Percentiles rank a stretch among this genome's conserved stretches.
phyloP scores from a whole-genome alignment of 129 eudicot species.

The Lonicera japonica region DNA sequence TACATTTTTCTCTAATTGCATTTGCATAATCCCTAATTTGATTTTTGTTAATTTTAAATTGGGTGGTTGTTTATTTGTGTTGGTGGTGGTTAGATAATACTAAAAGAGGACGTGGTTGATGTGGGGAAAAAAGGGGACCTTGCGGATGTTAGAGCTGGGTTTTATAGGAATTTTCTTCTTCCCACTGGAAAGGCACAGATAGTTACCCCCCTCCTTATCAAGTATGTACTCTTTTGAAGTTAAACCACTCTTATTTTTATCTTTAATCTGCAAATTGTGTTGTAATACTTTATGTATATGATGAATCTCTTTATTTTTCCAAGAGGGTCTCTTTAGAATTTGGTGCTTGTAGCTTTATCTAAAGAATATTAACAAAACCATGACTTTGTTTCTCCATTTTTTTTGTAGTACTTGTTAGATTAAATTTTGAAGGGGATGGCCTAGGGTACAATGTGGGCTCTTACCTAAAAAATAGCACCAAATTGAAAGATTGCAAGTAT shows the following conservation, averaged over 20 bases:
- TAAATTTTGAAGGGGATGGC: too few species aligned
- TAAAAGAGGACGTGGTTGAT: conserved; percentile 74
- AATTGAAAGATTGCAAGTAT: not conserved
- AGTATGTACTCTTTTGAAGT: conserved; percentile 25
- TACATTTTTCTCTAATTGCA: not conserved
- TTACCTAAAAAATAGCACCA: not conserved
- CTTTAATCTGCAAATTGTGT: conserved; percentile 2
- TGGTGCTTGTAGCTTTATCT: too few species aligned
- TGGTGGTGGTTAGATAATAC: conserved; percentile 44
- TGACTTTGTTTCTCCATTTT: not conserved
- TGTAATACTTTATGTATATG: too few species aligned
- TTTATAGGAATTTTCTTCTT: conserved; percentile 63
- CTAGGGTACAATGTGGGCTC: not conserved
- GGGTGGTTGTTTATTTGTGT: conserved; percentile 4
- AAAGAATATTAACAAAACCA: too few species aligned
- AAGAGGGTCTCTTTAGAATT: too few species aligned
- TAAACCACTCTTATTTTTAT: not conserved
- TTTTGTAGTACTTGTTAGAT: not conserved
- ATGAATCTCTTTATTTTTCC: too few species aligned
- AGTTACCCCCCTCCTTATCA: conserved; percentile 60
- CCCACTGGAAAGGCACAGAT: conserved; percentile 78
- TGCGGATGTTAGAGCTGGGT: conserved; percentile 81
- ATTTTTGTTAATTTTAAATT: not conserved
- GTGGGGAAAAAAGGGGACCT: conserved; percentile 90
- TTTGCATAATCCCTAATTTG: not conserved